Conservation (phyloP, 148 eudicot species). For the Hydrangea macrophylla region DNA sequence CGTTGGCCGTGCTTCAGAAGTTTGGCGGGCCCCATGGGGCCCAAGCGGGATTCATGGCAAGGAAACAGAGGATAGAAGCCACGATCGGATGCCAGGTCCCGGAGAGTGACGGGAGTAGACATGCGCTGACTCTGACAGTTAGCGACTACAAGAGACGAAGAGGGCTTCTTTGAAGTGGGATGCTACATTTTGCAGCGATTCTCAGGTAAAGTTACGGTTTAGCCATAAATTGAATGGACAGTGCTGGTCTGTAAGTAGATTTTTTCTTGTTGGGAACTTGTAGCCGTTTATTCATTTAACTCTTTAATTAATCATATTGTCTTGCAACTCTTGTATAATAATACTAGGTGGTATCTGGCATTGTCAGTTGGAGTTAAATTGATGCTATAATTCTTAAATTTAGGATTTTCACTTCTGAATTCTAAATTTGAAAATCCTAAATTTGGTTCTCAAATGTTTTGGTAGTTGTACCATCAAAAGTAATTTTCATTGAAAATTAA, state of each 20-base stretch:
- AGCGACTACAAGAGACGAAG: slow-evolving; percentile 92
- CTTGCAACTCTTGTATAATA: not conserved
- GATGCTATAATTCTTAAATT: too few relatives aligned
- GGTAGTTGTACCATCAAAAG: too few relatives aligned
- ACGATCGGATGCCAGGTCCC: slow-evolving; percentile 72
- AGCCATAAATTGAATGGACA: not conserved
- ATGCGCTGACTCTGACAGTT: slow-evolving; percentile 77
- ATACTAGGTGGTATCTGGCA: too few relatives aligned
- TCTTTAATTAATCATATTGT: not conserved
- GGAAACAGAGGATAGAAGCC: slow-evolving; percentile 84
- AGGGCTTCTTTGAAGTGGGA: slow-evolving; percentile 59
- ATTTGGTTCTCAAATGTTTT: too few relatives aligned
- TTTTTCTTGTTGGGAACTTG: not conserved
- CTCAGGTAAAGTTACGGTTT: not conserved
- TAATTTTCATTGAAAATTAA: too few relatives aligned
- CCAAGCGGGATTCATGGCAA: slow-evolving; percentile 75
- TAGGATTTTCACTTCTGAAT: too few relatives aligned
- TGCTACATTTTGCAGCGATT: not conserved
- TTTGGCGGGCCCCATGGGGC: slow-evolving; percentile 84
- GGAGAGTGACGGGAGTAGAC: slow-evolving; percentile 88
- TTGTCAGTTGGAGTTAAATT: too few relatives aligned
- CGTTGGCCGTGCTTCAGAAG: slow-evolving; percentile 60
- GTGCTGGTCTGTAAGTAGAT: not conserved
- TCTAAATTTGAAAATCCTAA: too few relatives aligned
- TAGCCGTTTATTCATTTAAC: not conserved